Evolutionary conservation across 768 basidiomycete genomes (phyloP).

Genomic region (Melanogaster broomeanus): DNA sequence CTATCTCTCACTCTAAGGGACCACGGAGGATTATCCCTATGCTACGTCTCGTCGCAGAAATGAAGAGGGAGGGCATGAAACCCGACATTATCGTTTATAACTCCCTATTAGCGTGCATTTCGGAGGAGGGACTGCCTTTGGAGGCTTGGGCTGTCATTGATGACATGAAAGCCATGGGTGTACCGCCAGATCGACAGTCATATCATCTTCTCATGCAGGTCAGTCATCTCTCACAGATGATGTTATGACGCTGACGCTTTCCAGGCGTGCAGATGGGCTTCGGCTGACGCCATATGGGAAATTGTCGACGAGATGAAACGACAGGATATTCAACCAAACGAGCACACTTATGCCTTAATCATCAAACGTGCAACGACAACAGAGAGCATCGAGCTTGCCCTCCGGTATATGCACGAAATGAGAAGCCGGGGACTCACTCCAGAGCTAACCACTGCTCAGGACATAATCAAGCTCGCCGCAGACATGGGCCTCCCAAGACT

Average conservation of each 20-base stretch:
- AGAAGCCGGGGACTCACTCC: conserved; percentile 50
- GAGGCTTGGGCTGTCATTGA: conserved; percentile 69
- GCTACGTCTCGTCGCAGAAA: conserved; percentile 48
- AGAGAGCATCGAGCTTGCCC: conserved; percentile 63
- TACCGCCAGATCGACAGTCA: conserved; percentile 50
- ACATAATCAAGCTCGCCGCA: conserved; percentile 56
- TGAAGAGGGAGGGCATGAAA: conserved; percentile 56
- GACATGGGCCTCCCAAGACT: conserved; percentile 57
- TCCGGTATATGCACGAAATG: conserved; percentile 66
- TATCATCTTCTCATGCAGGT: conserved; percentile 67
- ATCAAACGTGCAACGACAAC: conserved; percentile 47
- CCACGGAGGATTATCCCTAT: conserved; percentile 38
- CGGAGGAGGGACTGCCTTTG: conserved; percentile 40
- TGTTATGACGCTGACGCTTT: conserved; percentile 9
- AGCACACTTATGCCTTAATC: conserved; percentile 53
- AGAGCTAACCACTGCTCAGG: conserved; percentile 48
- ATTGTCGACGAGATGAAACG: conserved; percentile 59
- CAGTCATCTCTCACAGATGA: conserved; percentile 11
- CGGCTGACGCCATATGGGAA: conserved; percentile 43
- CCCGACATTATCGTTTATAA: conserved; percentile 63
- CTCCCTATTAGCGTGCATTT: conserved; percentile 51
- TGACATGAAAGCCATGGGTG: conserved; percentile 58
- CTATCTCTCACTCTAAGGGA: conserved; percentile 36
- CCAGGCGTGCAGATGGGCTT: conserved; percentile 48
- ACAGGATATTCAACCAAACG: conserved; percentile 49